Conservation (phyloP, 2,329 filamentous ascomycete genomes). For the Alternaria infectoria region DNA sequence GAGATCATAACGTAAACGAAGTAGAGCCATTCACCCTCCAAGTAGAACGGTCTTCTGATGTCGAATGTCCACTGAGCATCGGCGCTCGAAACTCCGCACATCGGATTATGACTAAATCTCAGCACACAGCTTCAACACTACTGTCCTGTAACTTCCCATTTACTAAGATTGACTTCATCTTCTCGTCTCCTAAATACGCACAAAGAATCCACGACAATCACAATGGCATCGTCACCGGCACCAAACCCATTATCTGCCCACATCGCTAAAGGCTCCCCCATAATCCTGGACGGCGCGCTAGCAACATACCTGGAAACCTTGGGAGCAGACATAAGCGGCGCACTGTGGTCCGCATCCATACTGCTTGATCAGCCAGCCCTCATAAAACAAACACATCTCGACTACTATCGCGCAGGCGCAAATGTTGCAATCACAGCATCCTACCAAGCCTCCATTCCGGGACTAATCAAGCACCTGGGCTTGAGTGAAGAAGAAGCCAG, state of each 20-base stretch:
- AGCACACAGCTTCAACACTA: background rate
- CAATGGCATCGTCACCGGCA: background rate
- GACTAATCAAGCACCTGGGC: constrained; percentile 48
- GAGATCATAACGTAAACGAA: background rate
- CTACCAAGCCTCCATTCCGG: constrained; percentile 55
- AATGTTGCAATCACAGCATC: constrained; percentile 56
- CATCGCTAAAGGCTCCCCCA: constrained; percentile 28
- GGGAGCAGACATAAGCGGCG: constrained; percentile 51
- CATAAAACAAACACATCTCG: constrained; percentile 53
- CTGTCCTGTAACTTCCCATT: background rate
- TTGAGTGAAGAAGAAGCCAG: constrained; percentile 42
- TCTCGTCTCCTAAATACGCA: background rate
- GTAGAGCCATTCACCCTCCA: background rate
- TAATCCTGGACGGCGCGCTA: constrained; percentile 56
- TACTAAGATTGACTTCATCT: background rate
- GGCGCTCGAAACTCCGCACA: constrained; percentile 13
- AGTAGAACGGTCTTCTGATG: background rate
- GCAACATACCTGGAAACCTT: constrained; percentile 56
- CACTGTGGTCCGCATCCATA: constrained; percentile 55
- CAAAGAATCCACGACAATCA: background rate
- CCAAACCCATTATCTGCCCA: constrained; percentile 6
- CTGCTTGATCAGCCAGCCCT: constrained; percentile 49
- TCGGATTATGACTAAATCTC: constrained; percentile 2
- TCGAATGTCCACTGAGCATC: background rate
- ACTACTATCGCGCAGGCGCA: constrained; percentile 55